Conservation (phyloP, 345 rosid species). For the Linum lewisii region DNA sequence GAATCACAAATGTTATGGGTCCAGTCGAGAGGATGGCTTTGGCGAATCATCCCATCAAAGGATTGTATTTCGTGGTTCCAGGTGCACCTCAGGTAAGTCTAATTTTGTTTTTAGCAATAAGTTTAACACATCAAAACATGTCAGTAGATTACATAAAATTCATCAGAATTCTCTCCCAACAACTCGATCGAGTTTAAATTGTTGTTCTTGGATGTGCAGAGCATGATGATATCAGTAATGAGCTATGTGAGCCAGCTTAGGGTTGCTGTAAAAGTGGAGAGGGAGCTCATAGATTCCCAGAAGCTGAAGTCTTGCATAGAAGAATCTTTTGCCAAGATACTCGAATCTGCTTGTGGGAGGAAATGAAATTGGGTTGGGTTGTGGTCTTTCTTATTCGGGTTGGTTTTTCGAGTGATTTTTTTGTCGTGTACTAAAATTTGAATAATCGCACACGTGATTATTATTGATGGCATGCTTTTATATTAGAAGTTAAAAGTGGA, state of each 20-base stretch:
- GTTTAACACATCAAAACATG: no score
- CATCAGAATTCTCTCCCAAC: no score
- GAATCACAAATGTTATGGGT: slow-evolving; percentile 38
- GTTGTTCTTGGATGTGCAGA: background rate
- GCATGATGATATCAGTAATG: background rate
- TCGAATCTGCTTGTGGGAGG: slow-evolving; percentile 2
- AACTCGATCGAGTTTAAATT: no score
- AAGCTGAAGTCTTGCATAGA: slow-evolving; percentile 15
- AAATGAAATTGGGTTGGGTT: no score
- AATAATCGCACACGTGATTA: no score
- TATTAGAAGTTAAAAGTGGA: no score
- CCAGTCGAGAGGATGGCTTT: slow-evolving; percentile 36
- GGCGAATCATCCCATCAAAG: slow-evolving; percentile 36
- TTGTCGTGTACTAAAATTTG: no score
- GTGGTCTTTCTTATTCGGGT: no score
- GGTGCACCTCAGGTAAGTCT: slow-evolving; percentile 37
- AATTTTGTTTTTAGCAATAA: no score
- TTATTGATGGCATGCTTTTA: no score
- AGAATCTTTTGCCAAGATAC: slow-evolving; percentile 9
- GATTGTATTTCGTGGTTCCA: slow-evolving; percentile 32
- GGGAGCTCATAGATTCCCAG: slow-evolving; percentile 7
- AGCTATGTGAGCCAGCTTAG: slow-evolving; percentile 12
- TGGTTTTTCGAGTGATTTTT: no score
- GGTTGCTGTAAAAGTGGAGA: slow-evolving; percentile 10
- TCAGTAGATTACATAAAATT: no score